These are phyloP conservation scores for Euclidium syriacum DNA, from an alignment of 345 rosid genomes.

Conservation along the genomic window DNA sequence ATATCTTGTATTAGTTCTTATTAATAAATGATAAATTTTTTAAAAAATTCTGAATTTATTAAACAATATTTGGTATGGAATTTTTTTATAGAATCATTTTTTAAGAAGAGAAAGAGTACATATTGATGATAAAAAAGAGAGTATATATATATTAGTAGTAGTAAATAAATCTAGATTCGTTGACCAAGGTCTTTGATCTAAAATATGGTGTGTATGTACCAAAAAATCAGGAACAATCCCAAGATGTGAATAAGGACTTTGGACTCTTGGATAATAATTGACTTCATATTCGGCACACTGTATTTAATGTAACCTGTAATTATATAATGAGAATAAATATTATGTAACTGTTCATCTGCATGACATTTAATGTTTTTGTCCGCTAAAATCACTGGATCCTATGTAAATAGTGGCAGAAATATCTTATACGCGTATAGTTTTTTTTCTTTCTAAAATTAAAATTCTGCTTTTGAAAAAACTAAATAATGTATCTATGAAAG, in stretches of 20 bases:
- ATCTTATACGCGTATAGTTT: not conserved
- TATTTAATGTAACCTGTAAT: slow-evolving; percentile 2
- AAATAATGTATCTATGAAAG: not conserved
- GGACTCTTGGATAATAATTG: slow-evolving; percentile 18
- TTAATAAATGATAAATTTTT: too few species aligned
- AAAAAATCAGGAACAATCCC: slow-evolving; percentile 5
- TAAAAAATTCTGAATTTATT: too few species aligned
- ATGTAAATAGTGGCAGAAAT: slow-evolving; percentile 17
- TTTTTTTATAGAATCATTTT: too few species aligned
- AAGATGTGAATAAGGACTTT: slow-evolving; percentile 29
- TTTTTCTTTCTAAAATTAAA: not conserved
- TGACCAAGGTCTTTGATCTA: slow-evolving; percentile 22
- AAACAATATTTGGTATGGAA: too few species aligned
- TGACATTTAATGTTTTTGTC: slow-evolving; percentile 9
- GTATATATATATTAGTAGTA: too few species aligned
- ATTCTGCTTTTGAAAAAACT: not conserved
- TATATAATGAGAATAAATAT: not conserved
- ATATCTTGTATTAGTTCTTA: too few species aligned
- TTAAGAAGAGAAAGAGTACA: too few species aligned
- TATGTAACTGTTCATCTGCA: not conserved
- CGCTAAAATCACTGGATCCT: slow-evolving; percentile 22
- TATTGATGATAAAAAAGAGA: too few species aligned
- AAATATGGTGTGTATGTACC: not conserved
- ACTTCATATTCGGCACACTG: slow-evolving; percentile 1
- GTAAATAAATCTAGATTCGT: not conserved